Percentiles rank a stretch among this genome's conserved stretches.
Evolutionary conservation across 768 basidiomycete species (phyloP).

Genomic region (Tulasnella sp.): DNA sequence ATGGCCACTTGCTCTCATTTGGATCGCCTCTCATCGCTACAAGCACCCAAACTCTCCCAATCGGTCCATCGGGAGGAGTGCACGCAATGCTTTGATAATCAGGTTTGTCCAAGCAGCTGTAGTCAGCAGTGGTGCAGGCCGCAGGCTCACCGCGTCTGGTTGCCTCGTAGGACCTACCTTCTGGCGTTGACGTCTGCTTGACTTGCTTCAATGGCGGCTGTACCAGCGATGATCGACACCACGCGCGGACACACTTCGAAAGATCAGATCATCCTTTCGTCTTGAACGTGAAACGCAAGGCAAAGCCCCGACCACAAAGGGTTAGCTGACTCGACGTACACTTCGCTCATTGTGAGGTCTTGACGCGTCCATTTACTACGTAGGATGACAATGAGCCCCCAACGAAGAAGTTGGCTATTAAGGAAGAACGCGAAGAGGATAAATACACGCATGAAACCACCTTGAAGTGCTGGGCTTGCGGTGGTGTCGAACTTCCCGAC

Average conservation of each 20-base stretch:
- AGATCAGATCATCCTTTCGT: constrained; percentile 73
- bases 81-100: constrained; percentile 94
- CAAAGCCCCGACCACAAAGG: constrained; percentile 59
- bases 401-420: constrained; percentile 83
- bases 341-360: neutral
- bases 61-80: constrained; percentile 89
- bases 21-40: constrained; percentile 47
- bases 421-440: constrained; percentile 83
- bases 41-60: constrained; percentile 61
- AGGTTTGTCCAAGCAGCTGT: constrained; percentile 50
- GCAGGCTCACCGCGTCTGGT: neutral
- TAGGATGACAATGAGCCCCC: constrained; percentile 81
- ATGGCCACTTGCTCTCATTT: constrained; percentile 51
- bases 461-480: constrained; percentile 76
- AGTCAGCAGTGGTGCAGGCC: neutral
- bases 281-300: constrained; percentile 72
- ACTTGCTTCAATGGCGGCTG: constrained; percentile 94
- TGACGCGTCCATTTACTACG: neutral
- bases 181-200: constrained; percentile 86
- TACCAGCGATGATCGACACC: constrained; percentile 57
- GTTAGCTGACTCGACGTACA: constrained; percentile 46
- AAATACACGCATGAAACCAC: constrained; percentile 66
- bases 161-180: constrained; percentile 55
- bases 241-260: constrained; percentile 66
- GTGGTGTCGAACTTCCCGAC: constrained; percentile 32